These are phyloP conservation scores for Thraustochytrium sp. DNA, from an alignment of 352 stramenopile genomes.

Conservation along the genomic window DNA sequence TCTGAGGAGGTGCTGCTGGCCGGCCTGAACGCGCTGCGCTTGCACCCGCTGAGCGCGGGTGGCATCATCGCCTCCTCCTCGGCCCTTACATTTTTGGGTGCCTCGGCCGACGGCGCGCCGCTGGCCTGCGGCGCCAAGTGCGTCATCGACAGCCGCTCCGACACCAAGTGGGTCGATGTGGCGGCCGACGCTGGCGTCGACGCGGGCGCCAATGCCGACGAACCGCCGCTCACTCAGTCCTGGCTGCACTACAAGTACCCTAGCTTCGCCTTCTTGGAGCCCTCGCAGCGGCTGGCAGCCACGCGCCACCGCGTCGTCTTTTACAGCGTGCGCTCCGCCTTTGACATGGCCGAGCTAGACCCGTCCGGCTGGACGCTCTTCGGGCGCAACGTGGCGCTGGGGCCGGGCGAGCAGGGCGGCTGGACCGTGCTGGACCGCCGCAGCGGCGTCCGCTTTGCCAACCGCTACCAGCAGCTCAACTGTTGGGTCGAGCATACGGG, in stretches of 20 bases:
- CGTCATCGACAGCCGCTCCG: background rate
- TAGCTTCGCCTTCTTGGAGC: background rate
- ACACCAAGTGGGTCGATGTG: conserved; percentile 39
- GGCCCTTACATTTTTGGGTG: background rate
- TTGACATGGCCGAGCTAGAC: conserved; percentile 25
- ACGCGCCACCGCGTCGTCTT: conserved; percentile 24
- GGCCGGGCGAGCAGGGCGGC: background rate
- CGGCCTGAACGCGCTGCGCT: background rate
- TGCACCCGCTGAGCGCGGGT: background rate
- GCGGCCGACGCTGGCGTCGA: background rate
- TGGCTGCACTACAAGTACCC: conserved; percentile 23
- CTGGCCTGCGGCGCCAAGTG: background rate
- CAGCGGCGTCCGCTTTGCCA: conserved; percentile 18
- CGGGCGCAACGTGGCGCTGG: background rate
- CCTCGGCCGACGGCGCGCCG: background rate
- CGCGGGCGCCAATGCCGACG: background rate
- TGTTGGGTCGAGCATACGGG: conserved; percentile 30
- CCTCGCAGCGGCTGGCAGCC: background rate
- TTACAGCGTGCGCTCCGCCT: conserved; percentile 14
- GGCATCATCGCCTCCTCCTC: background rate
- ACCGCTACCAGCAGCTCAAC: conserved; percentile 8
- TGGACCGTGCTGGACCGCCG: conserved; percentile 34
- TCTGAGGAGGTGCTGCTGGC: conserved; percentile 7
- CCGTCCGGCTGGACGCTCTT: conserved; percentile 30
- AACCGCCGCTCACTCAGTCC: background rate